phyloP scores from a whole-genome alignment of 257 asterid species.

The Gynochthodes officinalis region DNA sequence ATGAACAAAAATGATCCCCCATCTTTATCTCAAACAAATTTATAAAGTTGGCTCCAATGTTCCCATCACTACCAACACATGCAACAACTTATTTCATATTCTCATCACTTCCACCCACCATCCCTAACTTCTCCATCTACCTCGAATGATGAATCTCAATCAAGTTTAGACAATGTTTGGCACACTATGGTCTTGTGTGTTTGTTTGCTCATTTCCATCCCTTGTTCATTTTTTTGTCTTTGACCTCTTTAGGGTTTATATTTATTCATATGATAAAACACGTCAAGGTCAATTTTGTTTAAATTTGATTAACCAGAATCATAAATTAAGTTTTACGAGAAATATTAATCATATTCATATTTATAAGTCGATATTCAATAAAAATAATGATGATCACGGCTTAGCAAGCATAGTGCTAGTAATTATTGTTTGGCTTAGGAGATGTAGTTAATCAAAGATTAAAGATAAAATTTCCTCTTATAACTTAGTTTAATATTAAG shows the following conservation, averaged over 20 bases:
- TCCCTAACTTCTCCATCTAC: background rate
- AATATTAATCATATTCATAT: no score
- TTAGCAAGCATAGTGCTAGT: background rate
- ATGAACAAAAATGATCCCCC: background rate
- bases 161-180: background rate
- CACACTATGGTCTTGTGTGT: background rate
- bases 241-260: background rate
- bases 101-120: background rate
- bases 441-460: background rate
- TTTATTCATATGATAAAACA: no score
- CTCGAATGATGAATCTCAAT: background rate
- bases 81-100: background rate
- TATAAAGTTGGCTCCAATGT: slow-evolving; percentile 10
- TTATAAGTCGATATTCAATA: no score
- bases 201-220: background rate
- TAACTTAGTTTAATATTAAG: background rate
- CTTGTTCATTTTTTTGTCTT: background rate
- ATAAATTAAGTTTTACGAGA: background rate
- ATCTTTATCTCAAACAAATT: slow-evolving; percentile 5
- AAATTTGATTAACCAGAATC: background rate
- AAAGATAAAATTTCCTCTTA: background rate
- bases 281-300: background rate
- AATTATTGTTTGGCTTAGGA: background rate
- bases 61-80: slow-evolving; percentile 12
- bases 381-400: background rate